Percentiles rank a stretch among this genome's conserved stretches.
These are phyloP conservation scores for Rauvolfia tetraphylla DNA, from an alignment of 257 asterid species.

Conservation along the genomic window DNA sequence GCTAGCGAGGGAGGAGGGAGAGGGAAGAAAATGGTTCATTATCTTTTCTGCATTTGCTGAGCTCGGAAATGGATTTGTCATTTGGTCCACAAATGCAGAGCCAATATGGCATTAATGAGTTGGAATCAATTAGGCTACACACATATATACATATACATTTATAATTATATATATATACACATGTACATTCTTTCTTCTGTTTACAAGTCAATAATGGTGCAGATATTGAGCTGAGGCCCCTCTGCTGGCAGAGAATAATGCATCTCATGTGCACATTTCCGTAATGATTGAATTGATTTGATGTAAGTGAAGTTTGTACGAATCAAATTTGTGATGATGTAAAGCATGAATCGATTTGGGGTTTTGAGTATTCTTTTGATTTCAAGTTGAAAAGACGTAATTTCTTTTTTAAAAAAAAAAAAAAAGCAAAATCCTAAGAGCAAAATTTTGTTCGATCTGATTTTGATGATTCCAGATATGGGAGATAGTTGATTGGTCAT, in stretches of 20 bases:
- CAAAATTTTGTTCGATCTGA: too few species aligned
- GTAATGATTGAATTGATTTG: slow-evolving; percentile 4
- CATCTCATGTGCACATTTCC: slow-evolving; percentile 4
- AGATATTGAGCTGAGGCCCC: not conserved
- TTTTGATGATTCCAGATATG: too few species aligned
- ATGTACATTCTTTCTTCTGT: not conserved
- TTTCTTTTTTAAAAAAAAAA: too few species aligned
- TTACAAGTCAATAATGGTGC: not conserved
- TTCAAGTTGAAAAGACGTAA: not conserved
- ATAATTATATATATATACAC: not conserved
- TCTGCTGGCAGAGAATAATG: not conserved
- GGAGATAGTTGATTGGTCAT: too few species aligned
- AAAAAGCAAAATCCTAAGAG: too few species aligned
- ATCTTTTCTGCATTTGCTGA: not conserved
- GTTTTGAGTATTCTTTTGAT: slow-evolving; percentile 3
- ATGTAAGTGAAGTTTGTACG: not conserved
- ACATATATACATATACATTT: not conserved
- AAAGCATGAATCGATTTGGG: not conserved
- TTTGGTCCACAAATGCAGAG: slow-evolving; percentile 7
- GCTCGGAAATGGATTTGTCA: slow-evolving; percentile 2
- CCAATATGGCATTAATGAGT: slow-evolving; percentile 10
- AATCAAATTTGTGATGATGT: slow-evolving; percentile 1
- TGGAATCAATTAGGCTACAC: not conserved
- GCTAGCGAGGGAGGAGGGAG: not conserved
- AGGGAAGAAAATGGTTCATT: not conserved